Evolutionary conservation across 345 rosid species (phyloP), one percentile per base, ranked within the genome.

Genomic region (Combretum micranthum): DNA sequence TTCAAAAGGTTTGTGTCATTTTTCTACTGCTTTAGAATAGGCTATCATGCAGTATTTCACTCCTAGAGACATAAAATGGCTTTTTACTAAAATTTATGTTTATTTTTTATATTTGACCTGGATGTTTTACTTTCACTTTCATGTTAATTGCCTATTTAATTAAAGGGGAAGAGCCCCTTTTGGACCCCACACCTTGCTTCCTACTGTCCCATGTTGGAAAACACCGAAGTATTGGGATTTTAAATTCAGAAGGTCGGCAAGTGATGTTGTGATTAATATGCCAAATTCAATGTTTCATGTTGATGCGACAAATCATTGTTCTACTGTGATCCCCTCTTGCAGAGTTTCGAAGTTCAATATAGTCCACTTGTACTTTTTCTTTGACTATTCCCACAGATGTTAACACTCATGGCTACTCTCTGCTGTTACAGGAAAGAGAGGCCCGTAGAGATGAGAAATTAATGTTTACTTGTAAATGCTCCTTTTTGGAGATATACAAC

Each of bases 401-500:
- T 32, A 32, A 11, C n/a, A 32, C 39, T 2, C 53, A 64, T 17
- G 26, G 22, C 47, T 17, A 43, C 5, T 18, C 56, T 50, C 23
- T 59, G 43, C 64, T 64, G 15, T 69, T 52, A 39, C 90, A 93
- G 99, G 99, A 90, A 68, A 87, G 82, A 75, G 93, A 82, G 56
- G 75, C 67, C 42, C 93, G 97, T 12, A 80, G 78, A 68, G 99
- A 87, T 16, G 97, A 85, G 55, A 90, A 87, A 62, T 50, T 94
- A 51, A 84, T 80, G 32, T 90, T 79, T 69, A 75, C 80, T 21
- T 90, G 99, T 62, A 85, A 74, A 73, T 94, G 99, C 83, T 94
- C 99, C 3, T 94, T 94, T 77, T 59, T 90, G 78, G 99, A 94
- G 73, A 94, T 94, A 53, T 94, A 94, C 73, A 94, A 94, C 32